Base-by-base conservation (phyloP, 169 alveolate species). In the Plasmodium inui region DNA sequence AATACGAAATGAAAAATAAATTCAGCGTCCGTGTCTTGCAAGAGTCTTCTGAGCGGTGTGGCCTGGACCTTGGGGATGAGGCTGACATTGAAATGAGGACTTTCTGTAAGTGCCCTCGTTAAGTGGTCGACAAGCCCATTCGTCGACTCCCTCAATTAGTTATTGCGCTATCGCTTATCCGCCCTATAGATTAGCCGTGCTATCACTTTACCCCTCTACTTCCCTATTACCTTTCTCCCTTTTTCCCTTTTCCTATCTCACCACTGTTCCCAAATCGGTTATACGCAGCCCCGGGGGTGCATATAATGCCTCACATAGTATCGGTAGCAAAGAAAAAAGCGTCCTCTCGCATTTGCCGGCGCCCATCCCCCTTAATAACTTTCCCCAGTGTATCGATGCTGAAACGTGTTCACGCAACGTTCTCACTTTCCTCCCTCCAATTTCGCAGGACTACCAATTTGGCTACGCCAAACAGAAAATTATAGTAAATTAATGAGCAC, bases 401-500 rank as follows among this genome's bases (percentile, higher is more conserved):
- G 12, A 55, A 32, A 39, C 71, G 71, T 74, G 79, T 9, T 74
- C 80, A 74, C 17, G 41, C 34, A 10, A 26, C 37, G 44, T 26
- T 83, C 32, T 67, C 6, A 83, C 72, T 17, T 37, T 26, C 30
- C 34, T 9, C 70, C 37, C 34, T 10, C 44, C 37, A 72, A 17
- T 46, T 85, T 74, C 46, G 46, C 79, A 89, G 94, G 90, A 71
- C 26, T 70, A 89, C 55, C 72, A 81, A 78, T 89, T 79, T 81
- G 94, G 94, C 19, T 79, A 89, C 53, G 94, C 94, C 37, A 22
- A 89, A n/a, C 94, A 89, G 83, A 89, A 55, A 80, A 79, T 89
- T 89, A 89, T 79, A 61, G 94, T 89, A 89, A 79, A 53, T 46
- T 1, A 30, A 81, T 41, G 50, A 57, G 22, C 32, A 37, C 53